Evolutionary conservation across 1,284 basidiomycete species (phyloP), one percentile per base, ranked within the genome.

Genomic region (Paramarasmius palmivorus): DNA sequence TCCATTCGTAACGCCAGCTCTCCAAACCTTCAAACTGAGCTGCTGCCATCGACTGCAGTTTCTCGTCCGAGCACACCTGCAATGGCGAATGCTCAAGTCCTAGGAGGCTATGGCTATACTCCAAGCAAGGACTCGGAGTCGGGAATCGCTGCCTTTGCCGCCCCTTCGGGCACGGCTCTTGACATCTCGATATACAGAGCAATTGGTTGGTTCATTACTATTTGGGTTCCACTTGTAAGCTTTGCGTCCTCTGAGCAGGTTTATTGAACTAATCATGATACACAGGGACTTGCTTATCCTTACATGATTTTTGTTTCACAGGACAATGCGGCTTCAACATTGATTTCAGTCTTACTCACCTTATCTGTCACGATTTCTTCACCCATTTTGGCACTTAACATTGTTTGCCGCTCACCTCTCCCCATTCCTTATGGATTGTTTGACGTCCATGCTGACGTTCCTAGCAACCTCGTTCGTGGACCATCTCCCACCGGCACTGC

Each of bases 151-250:
- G 70, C 75, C 25, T 64, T 81, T 40, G 73, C 78, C 12, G 65
- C 75, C n/a, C 62, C 67, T 15, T 60, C 67, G 19, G 74, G 73
- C 14, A 68, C 70, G 25, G 74, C 77, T 40, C 64, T 86, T 45
- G 77, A 86, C 54, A 72, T 87, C 52, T 82, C 84, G 15, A 60
- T 78, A 20, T 70, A 70, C 54, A 78, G 78, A 54, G 74, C 79
- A 32, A 57, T 82, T 59, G 78, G 78, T 63, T 90, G 86, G 86
- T 70, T 86, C 54, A 64, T 81, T 56, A 74, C 75, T 45, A 82
- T 88, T 57, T 87, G 83, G 83, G 63, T 84, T 40, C 87, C 87
- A 51, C 65, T 84, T 56, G 87, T 88, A 69, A 67, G 83, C 74
- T 7, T 52, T 49, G 36, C 46, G 26, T 49, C 26, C 14, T 9